Evolutionary conservation across 352 stramenopile species (phyloP), one percentile per base, ranked within the genome.

Genomic region (Thraustotheca clavata): DNA sequence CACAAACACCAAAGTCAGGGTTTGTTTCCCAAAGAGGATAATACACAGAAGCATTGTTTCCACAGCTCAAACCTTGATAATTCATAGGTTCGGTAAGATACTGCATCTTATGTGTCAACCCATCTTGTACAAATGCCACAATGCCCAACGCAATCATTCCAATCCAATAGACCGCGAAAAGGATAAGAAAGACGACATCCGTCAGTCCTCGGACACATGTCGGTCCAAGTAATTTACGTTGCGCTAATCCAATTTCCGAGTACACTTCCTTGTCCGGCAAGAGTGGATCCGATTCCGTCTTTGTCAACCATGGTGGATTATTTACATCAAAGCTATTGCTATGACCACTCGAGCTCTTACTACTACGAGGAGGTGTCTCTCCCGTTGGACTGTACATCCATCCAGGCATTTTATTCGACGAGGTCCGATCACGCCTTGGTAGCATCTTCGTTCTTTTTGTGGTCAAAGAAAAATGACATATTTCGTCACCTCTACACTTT

Each of bases 81-180:
- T 93, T 81, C 38, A 93, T 78, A 24, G 80, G 77, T 59, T 82
- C 83, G 36, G 82, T 83, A 60, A 93, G 87, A 62, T 89, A 87
- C 59, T 88, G 77, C 29, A 80, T 81, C 49, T 88, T 91, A 18
- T 70, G 70, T 9, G 72, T 70, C 43, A 80, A 88, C 43, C 74
- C 87, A 49, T 93, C 73, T 26, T 76, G 77, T 12, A 80, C 83
- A 29, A 89, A 86, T 14, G 83, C 77, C 11, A 81, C 75, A 20
- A 87, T 73, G 29, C 73, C 79, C 14, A 93, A 71, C 27, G 70
- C 80, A 33, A 90, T 41, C 83, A 93, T 90, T 16, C 81, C 83
- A 34, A 91, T 67, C 81, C 82, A 89, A 69, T 93, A 93, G 16
- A 60, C 69, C 8, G 66, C 71, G 32, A 92, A 75, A n/a, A 77